Base-by-base conservation (phyloP, 2,329 filamentous ascomycete species). In the Epichloe festucae region DNA sequence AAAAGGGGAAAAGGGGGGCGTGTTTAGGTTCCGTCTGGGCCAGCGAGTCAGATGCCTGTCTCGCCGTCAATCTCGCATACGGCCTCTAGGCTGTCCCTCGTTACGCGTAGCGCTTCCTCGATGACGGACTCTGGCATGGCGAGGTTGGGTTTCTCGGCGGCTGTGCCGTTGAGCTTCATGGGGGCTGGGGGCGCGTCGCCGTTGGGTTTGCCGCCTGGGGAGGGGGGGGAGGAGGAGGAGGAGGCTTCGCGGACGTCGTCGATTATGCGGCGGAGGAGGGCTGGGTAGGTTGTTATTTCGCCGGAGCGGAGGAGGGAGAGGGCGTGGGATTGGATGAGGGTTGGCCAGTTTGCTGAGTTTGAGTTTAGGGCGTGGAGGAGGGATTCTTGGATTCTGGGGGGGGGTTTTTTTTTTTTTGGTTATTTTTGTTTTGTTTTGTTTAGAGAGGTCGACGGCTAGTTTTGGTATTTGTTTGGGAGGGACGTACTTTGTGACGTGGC, bases 281-380 rank as follows among this genome's bases (percentile, higher is more conserved):
- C 73, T 2, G 79, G 79, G 62, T 82, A 84, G 5, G 75, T 81
- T 21, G 72, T 73, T 47, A 74, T 72, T 55, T 82, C 76, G 64
- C 78, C 78, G 44, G 72, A 75, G 55, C 80, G 80, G 23, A 84
- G 74, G 57, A 84, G 75, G 19, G 72, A 57, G 36, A 83, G 73
- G 40, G 80, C 81, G 65, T 82, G 79, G 51, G 68, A 65, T 59
- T 83, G 78, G 55, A 84, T 69, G 47, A 69, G 60, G 11, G 80
- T 80, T 2, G 80, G 79, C 80, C 81, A 84, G 70, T 84, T 81
- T 56, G 74, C 68, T 4, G 70, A 64, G 66, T 82, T 71, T 47
- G 79, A 69, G 64, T 84, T 71, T 49, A 84, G 76, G 54, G 76
- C 65, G 67, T 84, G 79, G 42, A 83, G 75, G 61, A 84, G 75